phyloP scores from a whole-genome alignment of 306 rosid species.

The Trifolium dubium region DNA sequence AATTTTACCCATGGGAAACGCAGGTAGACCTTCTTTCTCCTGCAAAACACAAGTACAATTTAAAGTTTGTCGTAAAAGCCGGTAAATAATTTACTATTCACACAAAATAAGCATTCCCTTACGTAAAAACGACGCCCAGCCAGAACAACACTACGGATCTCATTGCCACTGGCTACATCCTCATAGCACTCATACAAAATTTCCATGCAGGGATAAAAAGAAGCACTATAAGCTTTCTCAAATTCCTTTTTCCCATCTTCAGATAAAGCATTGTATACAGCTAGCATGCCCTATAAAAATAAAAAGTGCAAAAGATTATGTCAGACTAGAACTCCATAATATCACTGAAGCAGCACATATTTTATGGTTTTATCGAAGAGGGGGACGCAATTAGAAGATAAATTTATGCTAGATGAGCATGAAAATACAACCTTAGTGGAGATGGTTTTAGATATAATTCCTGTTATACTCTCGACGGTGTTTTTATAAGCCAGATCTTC shows the following conservation, averaged over 20 bases:
- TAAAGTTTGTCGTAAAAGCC: neutral
- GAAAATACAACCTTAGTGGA: constrained; percentile 70
- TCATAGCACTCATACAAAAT: constrained; percentile 66
- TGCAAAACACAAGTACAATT: constrained; percentile 45
- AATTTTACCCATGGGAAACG: constrained; percentile 97
- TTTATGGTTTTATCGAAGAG: neutral
- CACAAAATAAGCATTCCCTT: constrained; percentile 33
- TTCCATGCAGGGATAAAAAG: constrained; percentile 94
- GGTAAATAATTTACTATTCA: neutral
- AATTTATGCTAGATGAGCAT: constrained; percentile 37
- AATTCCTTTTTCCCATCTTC: constrained; percentile 12
- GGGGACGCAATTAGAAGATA: neutral
- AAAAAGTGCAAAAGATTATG: constrained; percentile 15
- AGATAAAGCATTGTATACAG: constrained; percentile 19
- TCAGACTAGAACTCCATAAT: neutral
- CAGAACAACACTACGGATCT: constrained; percentile 10
- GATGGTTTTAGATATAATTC: constrained; percentile 76
- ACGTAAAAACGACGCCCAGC: constrained; percentile 61
- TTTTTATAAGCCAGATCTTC: constrained; percentile 89
- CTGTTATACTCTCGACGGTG: constrained; percentile 89
- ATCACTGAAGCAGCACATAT: neutral
- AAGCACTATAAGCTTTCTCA: constrained; percentile 86
- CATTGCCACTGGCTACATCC: constrained; percentile 19
- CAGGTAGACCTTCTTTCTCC: constrained; percentile 97
- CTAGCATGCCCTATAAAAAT: constrained; percentile 39